Base-by-base conservation (phyloP, 768 basidiomycete genomes). In the Naganishia vishniacii region DNA sequence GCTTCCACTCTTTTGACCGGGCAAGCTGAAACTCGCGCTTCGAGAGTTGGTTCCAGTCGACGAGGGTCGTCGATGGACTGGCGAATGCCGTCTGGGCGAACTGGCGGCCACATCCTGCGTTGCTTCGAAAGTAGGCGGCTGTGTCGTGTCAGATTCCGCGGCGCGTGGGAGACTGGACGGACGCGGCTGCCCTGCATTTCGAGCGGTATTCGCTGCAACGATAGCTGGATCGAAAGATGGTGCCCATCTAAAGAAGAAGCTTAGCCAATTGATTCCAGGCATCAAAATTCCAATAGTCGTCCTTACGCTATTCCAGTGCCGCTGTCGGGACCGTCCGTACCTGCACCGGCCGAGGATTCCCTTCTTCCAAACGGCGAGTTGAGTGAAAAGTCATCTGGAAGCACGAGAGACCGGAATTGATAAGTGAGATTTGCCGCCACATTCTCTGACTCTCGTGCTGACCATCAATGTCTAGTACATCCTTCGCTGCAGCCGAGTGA, bases 11-110 rank as follows among this genome's bases (percentile, higher is more conserved):
- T 66, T 67, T 44, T 88, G 87, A 68, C 80, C 84, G 0, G 88
- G 88, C 34, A 90, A 80, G 74, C 83, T 88, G 77, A 90, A 90
- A 76, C 87, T 88, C 32, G 89, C 89, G 79, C 88, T 89, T 68
- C 89, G 81, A 15, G 65, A 60, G 28, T 11, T 60, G 26, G 40
- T 31, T 20, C 59, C 59, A 13, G 42, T 45, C 4, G 59, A 60
- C 13, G 48, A 40, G 42, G 62, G 37, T 56, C 53, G 49, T 51
- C 49, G 62, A 53, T 37, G 48, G 59, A 62, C 16, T 45, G 73
- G 73, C 8, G 73, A 53, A 16, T 0, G 70, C 67, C 26, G 64
- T 31, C 48, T 61, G 58, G 16, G 67, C 62, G 32, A 66, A 48
- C 6, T 25, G 37, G 34, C n/a, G n/a, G 40, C 48, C 6, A 20